Percentiles rank a stretch among this genome's conserved stretches.
phyloP scores from a whole-genome alignment of 2,329 filamentous ascomycete genomes.

The Lasiodiplodia sp. region DNA sequence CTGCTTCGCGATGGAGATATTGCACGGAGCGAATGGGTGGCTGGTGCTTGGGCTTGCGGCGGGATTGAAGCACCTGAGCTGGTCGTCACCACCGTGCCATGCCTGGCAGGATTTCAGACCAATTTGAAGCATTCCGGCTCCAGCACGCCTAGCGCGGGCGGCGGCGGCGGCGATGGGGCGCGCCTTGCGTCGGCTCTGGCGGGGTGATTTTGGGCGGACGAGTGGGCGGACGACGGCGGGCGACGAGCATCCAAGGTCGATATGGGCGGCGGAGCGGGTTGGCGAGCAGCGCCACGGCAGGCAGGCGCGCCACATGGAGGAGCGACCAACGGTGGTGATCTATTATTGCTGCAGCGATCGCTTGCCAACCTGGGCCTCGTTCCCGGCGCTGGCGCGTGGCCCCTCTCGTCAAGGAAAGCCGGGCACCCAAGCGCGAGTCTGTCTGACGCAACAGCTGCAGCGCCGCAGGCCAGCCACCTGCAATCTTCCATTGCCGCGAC shows the following conservation, averaged over 20 bases:
- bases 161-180: not conserved
- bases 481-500: conserved; percentile 6
- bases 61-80: conserved; percentile 3
- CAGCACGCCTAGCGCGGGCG: not conserved
- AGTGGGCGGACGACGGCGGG: not conserved
- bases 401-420: conserved; percentile 10
- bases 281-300: conserved; percentile 1
- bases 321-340: not conserved
- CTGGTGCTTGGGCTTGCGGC: not conserved
- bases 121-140: conserved; percentile 12
- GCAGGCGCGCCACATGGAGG: not conserved
- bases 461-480: conserved; percentile 9
- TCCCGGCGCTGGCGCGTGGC: conserved; percentile 17
- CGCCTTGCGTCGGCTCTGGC: not conserved
- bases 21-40: not conserved
- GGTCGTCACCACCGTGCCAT: conserved; percentile 18
- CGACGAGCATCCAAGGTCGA: not conserved
- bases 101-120: conserved; percentile 9
- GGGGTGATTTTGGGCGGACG: not conserved
- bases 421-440: not conserved
- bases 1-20: not conserved
- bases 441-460: conserved; percentile 26
- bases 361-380: conserved; percentile 24
- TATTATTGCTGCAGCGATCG: conserved; percentile 25
- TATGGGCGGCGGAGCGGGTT: not conserved